Evolutionary conservation across 2,329 filamentous ascomycete species (phyloP).

Genomic region (Ceratocystis albifundus): DNA sequence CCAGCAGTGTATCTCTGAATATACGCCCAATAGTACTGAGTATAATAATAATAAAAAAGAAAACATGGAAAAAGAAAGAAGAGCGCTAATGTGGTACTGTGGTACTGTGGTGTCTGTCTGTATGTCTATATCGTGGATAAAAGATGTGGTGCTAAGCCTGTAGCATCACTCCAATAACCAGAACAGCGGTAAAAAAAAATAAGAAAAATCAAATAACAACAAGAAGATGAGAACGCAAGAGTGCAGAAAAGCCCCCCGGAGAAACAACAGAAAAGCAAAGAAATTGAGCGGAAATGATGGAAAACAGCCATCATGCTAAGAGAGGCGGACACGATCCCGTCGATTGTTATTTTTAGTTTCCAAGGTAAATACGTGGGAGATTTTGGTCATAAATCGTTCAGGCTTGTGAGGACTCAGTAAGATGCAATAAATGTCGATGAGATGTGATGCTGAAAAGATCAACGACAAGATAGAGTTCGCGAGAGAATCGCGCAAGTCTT

Average conservation of each 20-base stretch:
- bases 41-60: too few relatives aligned
- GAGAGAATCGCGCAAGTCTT: not conserved
- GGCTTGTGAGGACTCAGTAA: not conserved
- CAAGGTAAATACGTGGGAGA: not conserved
- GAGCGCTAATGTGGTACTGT: conserved; percentile 4
- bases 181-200: not conserved
- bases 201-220: not conserved
- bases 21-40: not conserved
- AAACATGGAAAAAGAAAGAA: not conserved
- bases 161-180: not conserved
- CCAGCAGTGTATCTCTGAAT: not conserved
- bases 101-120: conserved; percentile 3
- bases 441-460: not conserved
- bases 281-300: not conserved
- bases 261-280: not conserved
- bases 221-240: not conserved
- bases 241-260: not conserved
- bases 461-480: not conserved
- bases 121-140: conserved; percentile 2
- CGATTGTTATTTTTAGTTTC: not conserved
- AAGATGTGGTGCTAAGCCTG: conserved; percentile 5
- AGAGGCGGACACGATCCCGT: not conserved
- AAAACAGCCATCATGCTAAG: conserved; percentile 6
- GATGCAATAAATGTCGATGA: not conserved
- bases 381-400: conserved; percentile 5